Base-by-base conservation (phyloP, 2,329 filamentous ascomycete species). In the Colletotrichum sp. region DNA sequence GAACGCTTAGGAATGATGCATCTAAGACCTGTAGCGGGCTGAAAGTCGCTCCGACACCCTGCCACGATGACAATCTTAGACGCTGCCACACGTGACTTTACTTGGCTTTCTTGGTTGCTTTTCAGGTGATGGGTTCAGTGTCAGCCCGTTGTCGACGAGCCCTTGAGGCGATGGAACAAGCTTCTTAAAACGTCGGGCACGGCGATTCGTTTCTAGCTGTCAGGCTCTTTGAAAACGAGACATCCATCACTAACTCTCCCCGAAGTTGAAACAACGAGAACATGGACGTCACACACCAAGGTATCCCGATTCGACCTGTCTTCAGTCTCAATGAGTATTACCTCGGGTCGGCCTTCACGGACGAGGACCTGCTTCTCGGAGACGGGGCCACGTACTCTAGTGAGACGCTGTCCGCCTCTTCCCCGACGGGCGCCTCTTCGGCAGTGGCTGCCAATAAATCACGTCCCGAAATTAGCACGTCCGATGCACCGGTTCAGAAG, bases 321-420 rank as follows among this genome's bases (percentile, higher is more conserved):
- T 81, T 81, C 7, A 79, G 82, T n/a, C 55, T 79, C 7, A 79
- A 61, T 34, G 80, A 85, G 16, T 86, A 87, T 61, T 85, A 86
- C 79, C 87, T 87, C 60, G 80, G 79, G 11, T 81, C 81, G 60
- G 87, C 86, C 69, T 81, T 88, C 28, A 81, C 84, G 39, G 79
- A 80, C 27, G 70, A 66, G 13, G 78, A 80, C 32, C 64, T 52
- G 15, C 25, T 55, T 11, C 34, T 64, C 15, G 79, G 64, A 64
- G 81, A 80, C 15, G 81, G 80, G 30, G 80, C 78, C n/a, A 39
- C 36, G 8, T 68, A 67, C 71, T 81, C 80, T 6, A 77, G 68
- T 19, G 80, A 81, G 4, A 77, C 69, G 9, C 74, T 80, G 13
- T 83, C 81, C 8, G 82, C 82, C 59, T 83, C 83, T 9, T 16